Evolutionary conservation across 2,329 filamentous ascomycete genomes (phyloP).

Genomic region (Epichloe baconii): DNA sequence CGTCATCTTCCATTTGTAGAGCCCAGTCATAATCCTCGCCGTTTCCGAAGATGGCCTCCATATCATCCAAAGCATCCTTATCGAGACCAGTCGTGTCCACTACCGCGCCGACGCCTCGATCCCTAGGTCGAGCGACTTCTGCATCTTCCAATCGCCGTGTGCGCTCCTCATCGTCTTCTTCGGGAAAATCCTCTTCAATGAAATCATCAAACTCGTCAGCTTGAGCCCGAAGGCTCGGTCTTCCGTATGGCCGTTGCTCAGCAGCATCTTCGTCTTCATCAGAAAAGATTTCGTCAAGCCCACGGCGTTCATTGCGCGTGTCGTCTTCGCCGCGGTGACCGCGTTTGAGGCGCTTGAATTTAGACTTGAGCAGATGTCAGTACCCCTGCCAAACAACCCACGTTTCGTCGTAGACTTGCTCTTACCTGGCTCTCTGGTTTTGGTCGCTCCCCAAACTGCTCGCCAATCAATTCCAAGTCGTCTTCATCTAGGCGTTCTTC

Average conservation of each 20-base stretch:
- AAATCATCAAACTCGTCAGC: slow-evolving; percentile 86
- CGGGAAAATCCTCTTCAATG: slow-evolving; percentile 90
- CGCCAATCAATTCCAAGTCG: slow-evolving; percentile 87
- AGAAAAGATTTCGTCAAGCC: slow-evolving; percentile 85
- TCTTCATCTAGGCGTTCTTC: slow-evolving; percentile 91
- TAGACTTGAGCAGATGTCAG: slow-evolving; percentile 42
- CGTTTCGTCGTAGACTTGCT: neutral
- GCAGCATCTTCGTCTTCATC: slow-evolving; percentile 75
- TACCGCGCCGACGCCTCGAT: slow-evolving; percentile 54
- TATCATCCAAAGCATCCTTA: slow-evolving; percentile 86
- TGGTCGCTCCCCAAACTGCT: slow-evolving; percentile 52
- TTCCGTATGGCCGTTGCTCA: slow-evolving; percentile 38
- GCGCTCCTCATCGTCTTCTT: slow-evolving; percentile 71
- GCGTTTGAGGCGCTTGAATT: slow-evolving; percentile 93
- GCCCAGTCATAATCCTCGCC: slow-evolving; percentile 95
- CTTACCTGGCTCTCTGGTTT: slow-evolving; percentile 57
- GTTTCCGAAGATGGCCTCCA: slow-evolving; percentile 91
- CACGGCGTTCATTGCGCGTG: slow-evolving; percentile 50
- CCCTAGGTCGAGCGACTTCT: slow-evolving; percentile 72
- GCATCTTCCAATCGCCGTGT: slow-evolving; percentile 69
- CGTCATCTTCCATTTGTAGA: slow-evolving; percentile 73
- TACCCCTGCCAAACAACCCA: neutral
- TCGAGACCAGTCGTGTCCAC: slow-evolving; percentile 77
- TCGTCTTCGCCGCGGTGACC: slow-evolving; percentile 68
- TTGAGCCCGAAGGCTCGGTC: slow-evolving; percentile 42